Evolutionary conservation across 176 grass and related monocot genomes (phyloP), one percentile per base, ranked within the genome.

Genomic region (Neostapfia colusana): DNA sequence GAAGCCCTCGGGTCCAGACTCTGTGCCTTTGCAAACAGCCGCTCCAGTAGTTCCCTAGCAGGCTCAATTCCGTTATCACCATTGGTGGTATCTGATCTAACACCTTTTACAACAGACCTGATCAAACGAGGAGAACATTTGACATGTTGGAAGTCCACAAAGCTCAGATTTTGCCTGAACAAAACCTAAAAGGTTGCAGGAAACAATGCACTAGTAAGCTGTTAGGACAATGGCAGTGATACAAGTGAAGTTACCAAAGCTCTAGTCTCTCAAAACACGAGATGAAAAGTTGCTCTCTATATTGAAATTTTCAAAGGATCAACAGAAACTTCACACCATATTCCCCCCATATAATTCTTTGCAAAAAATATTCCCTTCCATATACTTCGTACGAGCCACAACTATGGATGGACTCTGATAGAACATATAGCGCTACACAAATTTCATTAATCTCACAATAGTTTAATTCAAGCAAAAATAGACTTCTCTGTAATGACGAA

Each of bases 31-130:
- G 50, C 81, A 16, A 89, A 87, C 78, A 95, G 74, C 36, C 77
- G 57, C 89, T 95, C 86, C 77, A 95, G 75, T 57, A 91, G 79
- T 63, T 91, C 81, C 60, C 92, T 91, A 49, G 77, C 73, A 17
- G 89, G 89, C 38, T 91, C 92, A 16, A 73, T 84, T 67, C 77
- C 86, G 80, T 84, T 82, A 26, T 91, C 89, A 74, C 86, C 83
- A 75, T 87, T 75, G 50, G 45, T 89, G 50, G 65, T 67, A 76
- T 78, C 62, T 64, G 79, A 73, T 62, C 76, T 72, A 25, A 79
- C 16, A 68, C 79, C 28, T 72, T 82, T 95, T 45, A 79, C 67
- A 53, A 84, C 27, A 50, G 77, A 82, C 89, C 69, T 86, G 75
- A 79, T 89, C 44, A 80, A 45, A 82, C 59, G 63, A 48, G 81